Evolutionary conservation across 140 eudicot genomes (phyloP).

Genomic region (Oenanthe javanica): DNA sequence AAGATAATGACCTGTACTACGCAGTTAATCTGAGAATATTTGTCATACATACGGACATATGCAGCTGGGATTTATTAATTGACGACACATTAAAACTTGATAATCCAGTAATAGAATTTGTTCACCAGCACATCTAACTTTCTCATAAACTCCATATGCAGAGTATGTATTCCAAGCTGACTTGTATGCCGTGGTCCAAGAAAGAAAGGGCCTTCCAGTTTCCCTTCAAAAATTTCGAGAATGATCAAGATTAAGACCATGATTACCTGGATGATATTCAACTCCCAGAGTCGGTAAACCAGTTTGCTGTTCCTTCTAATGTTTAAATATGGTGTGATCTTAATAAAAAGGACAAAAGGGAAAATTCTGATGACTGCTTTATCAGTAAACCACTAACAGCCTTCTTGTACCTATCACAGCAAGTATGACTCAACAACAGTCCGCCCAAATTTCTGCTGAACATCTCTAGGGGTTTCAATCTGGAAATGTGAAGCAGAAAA

Average conservation of each 20-base stretch:
- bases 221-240: not conserved
- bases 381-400: not conserved
- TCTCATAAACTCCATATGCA: not conserved
- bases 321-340: not conserved
- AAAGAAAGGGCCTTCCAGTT: not conserved
- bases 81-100: not conserved
- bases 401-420: slow-evolving; percentile 30
- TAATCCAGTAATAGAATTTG: not conserved
- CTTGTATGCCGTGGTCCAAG: not conserved
- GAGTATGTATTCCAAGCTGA: not conserved
- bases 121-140: not conserved
- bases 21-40: not conserved
- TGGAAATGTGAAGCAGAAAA: slow-evolving; percentile 18
- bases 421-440: slow-evolving; percentile 82
- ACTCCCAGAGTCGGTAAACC: not conserved
- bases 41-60: not conserved
- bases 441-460: slow-evolving; percentile 87
- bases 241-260: not conserved
- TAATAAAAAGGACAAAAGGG: not conserved
- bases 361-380: not conserved
- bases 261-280: not conserved
- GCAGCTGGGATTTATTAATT: not conserved
- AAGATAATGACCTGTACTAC: not conserved
- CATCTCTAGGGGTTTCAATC: slow-evolving; percentile 89
- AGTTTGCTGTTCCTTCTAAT: not conserved